These are phyloP conservation scores for Infundibulicybe gibba DNA, from an alignment of 768 basidiomycete species.

Conservation along the genomic window DNA sequence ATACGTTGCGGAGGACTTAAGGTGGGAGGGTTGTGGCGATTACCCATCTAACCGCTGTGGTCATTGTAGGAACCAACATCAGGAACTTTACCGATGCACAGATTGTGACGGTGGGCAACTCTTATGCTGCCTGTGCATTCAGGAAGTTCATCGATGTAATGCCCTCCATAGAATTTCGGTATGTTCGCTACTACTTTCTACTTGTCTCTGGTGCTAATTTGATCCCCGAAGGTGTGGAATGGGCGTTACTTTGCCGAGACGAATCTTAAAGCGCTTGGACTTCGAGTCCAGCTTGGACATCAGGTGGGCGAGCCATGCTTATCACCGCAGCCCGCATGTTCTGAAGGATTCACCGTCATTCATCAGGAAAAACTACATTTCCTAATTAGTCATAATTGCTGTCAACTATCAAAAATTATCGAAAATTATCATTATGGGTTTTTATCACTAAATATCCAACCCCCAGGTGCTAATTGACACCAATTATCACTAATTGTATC, in stretches of 20 bases:
- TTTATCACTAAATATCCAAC: no score
- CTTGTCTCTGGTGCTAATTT: not conserved
- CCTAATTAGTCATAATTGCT: no score
- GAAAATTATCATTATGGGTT: no score
- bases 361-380: no score
- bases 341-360: constrained; percentile 6
- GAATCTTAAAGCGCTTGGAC: not conserved
- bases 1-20: not conserved
- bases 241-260: not conserved
- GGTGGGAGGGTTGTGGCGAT: constrained; percentile 2
- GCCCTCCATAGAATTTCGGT: not conserved
- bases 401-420: no score
- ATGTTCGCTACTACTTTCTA: not conserved
- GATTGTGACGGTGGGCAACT: constrained; percentile 4
- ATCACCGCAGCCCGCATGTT: constrained; percentile 1
- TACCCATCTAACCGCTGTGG: not conserved
- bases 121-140: constrained; percentile 1
- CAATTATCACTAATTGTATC: no score
- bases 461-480: no score
- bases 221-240: constrained; percentile 1
- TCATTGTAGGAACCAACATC: not conserved
- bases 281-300: not conserved
- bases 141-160: not conserved
- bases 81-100: not conserved
- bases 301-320: not conserved